These are phyloP conservation scores for Stenogyne calaminthoides DNA, from an alignment of 305 asterid species.

Conservation along the genomic window DNA sequence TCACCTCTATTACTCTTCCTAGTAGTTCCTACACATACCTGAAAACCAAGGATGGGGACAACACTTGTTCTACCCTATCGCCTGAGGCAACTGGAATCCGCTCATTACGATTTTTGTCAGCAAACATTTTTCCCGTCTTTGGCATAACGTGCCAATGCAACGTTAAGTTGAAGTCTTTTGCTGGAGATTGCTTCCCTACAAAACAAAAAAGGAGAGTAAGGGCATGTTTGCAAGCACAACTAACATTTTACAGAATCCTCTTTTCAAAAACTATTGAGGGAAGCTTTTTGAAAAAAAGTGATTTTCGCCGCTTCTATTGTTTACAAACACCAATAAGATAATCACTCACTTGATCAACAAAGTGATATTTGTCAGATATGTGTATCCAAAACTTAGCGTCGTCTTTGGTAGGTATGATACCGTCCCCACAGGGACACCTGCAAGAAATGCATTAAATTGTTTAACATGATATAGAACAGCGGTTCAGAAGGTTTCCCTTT, in stretches of 20 bases:
- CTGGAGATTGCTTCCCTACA: conserved; percentile 90
- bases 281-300: no score
- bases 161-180: conserved; percentile 74
- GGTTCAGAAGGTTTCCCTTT: background rate
- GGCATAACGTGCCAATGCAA: conserved; percentile 71
- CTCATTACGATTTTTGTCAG: conserved; percentile 83
- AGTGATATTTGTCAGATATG: conserved; percentile 81
- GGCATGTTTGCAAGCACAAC: no score
- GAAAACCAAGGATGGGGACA: background rate
- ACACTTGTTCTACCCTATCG: conserved; percentile 1
- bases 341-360: conserved; percentile 67
- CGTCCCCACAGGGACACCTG: conserved; percentile 95
- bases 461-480: background rate
- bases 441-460: background rate
- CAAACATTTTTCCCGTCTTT: conserved; percentile 86
- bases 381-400: conserved; percentile 76
- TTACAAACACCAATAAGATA: background rate
- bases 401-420: conserved; percentile 78
- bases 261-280: no score
- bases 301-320: no score
- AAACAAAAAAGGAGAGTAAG: background rate
- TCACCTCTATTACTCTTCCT: background rate
- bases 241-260: no score
- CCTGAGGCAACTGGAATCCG: conserved; percentile 71
- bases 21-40: background rate